These are phyloP conservation scores for Agrocybe praecox DNA, from an alignment of 768 basidiomycete genomes.

Conservation along the genomic window DNA sequence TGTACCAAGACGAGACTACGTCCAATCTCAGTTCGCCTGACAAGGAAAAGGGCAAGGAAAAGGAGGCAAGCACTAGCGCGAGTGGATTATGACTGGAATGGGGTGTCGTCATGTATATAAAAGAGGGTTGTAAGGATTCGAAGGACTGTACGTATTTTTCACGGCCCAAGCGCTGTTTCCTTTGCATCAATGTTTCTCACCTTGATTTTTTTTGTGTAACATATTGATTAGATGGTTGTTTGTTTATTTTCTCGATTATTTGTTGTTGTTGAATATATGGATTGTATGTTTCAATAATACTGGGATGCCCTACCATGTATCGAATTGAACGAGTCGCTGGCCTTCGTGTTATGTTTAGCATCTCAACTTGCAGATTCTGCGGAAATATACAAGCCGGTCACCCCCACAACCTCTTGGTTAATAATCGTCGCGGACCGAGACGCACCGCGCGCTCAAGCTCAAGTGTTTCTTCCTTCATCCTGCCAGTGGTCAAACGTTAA, in stretches of 20 bases:
- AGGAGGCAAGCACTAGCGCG: constrained; percentile 24
- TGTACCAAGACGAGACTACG: constrained; percentile 66
- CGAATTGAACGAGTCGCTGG: no score
- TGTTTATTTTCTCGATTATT: constrained; percentile 8
- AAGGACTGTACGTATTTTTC: neutral
- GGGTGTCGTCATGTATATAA: neutral
- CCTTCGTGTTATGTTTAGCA: no score
- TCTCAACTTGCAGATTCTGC: no score
- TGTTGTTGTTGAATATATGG: constrained; percentile 19
- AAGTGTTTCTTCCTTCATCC: no score
- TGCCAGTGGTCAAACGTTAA: no score
- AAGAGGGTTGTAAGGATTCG: neutral
- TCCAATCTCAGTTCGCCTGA: constrained; percentile 18
- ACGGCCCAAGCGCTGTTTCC: constrained; percentile 2
- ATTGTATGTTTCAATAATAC: neutral
- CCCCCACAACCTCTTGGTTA: no score
- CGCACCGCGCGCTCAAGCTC: no score
- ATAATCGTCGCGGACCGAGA: no score
- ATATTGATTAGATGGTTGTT: neutral
- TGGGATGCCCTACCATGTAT: neutral
- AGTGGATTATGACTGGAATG: constrained; percentile 4
- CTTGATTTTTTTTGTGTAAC: neutral
- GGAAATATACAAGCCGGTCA: no score
- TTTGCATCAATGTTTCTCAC: neutral
- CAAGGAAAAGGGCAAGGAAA: constrained; percentile 41